These are phyloP conservation scores for Arxiozyma bovina DNA, from an alignment of 1,139 yeast genomes.

Conservation along the genomic window DNA sequence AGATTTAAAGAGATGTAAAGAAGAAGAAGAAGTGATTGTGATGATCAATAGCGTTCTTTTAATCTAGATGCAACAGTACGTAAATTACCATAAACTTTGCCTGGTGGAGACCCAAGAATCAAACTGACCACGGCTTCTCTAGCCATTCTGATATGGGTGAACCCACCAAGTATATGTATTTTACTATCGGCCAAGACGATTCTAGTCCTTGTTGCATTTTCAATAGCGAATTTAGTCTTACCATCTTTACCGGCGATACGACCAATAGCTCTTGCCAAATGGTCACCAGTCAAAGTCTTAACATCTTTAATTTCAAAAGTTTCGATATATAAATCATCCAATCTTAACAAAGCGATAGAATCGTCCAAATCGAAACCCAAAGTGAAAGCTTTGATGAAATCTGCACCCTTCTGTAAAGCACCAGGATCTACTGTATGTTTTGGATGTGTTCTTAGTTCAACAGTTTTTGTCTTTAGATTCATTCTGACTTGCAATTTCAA, in stretches of 20 bases:
- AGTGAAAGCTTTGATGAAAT: constrained; percentile 88
- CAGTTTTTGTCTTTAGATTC: constrained; percentile 79
- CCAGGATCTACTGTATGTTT: constrained; percentile 81
- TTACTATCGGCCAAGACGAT: constrained; percentile 94
- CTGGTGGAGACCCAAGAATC: constrained; percentile 97
- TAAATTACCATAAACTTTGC: constrained; percentile 93
- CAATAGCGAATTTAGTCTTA: constrained; percentile 95
- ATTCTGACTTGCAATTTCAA: constrained; percentile 90
- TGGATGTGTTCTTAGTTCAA: constrained; percentile 73
- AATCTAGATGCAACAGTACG: constrained; percentile 94
- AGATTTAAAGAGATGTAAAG: neutral
- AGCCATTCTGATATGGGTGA: constrained; percentile 94
- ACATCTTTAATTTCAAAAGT: constrained; percentile 96
- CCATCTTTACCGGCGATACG: constrained; percentile 99
- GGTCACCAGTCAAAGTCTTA: constrained; percentile 90
- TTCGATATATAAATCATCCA: constrained; percentile 93
- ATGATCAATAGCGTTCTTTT: constrained; percentile 76
- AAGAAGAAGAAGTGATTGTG: neutral
- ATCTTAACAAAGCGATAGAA: constrained; percentile 84
- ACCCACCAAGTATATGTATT: constrained; percentile 94
- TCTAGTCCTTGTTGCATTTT: constrained; percentile 96
- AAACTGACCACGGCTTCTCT: constrained; percentile 91
- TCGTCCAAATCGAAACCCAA: constrained; percentile 95
- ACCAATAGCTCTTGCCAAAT: constrained; percentile 95
- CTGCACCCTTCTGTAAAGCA: constrained; percentile 96